phyloP scores from a whole-genome alignment of 345 rosid species.

The thale cress (Arabidopsis thaliana) region DNA sequence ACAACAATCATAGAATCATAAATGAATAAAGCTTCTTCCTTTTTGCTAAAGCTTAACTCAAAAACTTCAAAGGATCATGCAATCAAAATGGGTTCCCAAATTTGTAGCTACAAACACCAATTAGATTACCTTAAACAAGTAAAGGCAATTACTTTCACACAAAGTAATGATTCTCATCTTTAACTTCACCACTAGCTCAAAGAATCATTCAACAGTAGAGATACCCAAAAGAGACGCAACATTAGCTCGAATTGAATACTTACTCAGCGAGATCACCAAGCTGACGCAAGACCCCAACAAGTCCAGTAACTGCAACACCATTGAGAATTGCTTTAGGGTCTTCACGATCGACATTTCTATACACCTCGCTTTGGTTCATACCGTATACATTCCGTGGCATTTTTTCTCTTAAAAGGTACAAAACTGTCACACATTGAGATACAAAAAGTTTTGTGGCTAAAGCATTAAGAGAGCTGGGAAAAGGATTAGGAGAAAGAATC shows the following conservation, averaged over 20 bases:
- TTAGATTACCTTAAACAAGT: background rate
- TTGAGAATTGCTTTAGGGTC: constrained; percentile 85
- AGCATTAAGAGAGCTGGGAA: constrained; percentile 22
- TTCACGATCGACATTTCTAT: constrained; percentile 59
- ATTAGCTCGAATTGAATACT: constrained; percentile 25
- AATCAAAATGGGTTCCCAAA: constrained; percentile 18
- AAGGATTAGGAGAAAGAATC: constrained; percentile 10
- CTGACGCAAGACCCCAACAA: constrained; percentile 96
- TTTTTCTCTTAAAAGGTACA: constrained; percentile 32
- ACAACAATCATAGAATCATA: background rate
- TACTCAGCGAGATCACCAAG: constrained; percentile 99
- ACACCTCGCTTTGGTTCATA: constrained; percentile 62
- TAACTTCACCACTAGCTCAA: constrained; percentile 39
- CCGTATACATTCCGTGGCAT: constrained; percentile 85
- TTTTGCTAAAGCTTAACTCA: constrained; percentile 23
- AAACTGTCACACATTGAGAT: constrained; percentile 5
- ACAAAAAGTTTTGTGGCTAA: background rate
- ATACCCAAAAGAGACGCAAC: background rate
- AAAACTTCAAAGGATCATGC: constrained; percentile 20
- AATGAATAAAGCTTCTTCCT: constrained; percentile 23
- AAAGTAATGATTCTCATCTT: constrained; percentile 34
- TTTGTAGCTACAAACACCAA: background rate
- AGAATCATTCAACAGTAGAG: constrained; percentile 43
- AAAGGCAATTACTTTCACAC: constrained; percentile 30
- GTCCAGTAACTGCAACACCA: constrained; percentile 80